Evolutionary conservation across 2,329 filamentous ascomycete species (phyloP).

Genomic region (Blastomyces emzantsi): DNA sequence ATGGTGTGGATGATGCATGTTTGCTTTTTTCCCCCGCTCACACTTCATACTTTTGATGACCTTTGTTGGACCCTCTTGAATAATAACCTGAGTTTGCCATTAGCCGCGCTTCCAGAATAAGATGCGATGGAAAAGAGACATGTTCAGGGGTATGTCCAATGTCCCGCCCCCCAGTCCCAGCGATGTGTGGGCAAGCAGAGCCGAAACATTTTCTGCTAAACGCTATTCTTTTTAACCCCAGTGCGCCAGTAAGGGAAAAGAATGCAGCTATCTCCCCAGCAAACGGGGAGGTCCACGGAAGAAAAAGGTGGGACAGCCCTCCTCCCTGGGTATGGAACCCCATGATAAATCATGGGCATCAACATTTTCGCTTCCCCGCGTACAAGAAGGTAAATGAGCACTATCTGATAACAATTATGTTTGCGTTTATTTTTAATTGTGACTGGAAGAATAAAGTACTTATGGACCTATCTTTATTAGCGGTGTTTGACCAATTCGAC

Average conservation of each 20-base stretch:
- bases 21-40: slow-evolving; percentile 9
- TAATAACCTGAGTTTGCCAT: slow-evolving; percentile 1
- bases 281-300: slow-evolving; percentile 38
- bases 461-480: slow-evolving; percentile 20
- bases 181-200: slow-evolving; percentile 12
- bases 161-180: slow-evolving; percentile 7
- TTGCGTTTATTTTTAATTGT: background rate
- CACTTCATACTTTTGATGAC: background rate
- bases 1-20: background rate
- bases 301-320: slow-evolving; percentile 24
- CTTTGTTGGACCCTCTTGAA: slow-evolving; percentile 9
- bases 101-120: slow-evolving; percentile 36
- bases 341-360: slow-evolving; percentile 11
- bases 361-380: slow-evolving; percentile 12
- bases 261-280: slow-evolving; percentile 37
- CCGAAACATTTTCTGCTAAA: background rate
- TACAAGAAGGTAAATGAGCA: slow-evolving; percentile 16
- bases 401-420: background rate
- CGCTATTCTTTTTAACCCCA: slow-evolving; percentile 14
- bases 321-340: slow-evolving; percentile 6
- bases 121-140: slow-evolving; percentile 38
- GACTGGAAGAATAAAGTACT: background rate
- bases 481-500: slow-evolving; percentile 35
- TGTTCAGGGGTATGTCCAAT: slow-evolving; percentile 34
- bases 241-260: slow-evolving; percentile 34